Conservation (phyloP, 495 filamentous ascomycete genomes). For the Entonaema liquescens region DNA sequence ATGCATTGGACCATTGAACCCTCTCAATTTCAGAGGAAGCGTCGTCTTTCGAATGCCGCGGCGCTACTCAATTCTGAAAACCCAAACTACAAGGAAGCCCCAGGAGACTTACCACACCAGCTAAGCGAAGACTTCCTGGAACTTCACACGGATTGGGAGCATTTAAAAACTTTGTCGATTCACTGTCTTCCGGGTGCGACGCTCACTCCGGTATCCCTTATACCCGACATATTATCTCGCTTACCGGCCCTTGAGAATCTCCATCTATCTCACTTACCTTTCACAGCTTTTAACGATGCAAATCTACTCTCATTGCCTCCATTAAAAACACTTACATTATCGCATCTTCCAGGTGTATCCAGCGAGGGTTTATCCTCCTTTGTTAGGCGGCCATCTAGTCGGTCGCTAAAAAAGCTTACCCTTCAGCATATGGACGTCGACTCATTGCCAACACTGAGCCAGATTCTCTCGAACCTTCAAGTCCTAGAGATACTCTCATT, state of each 20-base stretch:
- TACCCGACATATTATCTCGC: slow-evolving; percentile 69
- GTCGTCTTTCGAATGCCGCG: slow-evolving; percentile 39
- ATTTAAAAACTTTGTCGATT: slow-evolving; percentile 77
- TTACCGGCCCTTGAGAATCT: slow-evolving; percentile 77
- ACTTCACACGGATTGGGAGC: slow-evolving; percentile 74
- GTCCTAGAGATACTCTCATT: slow-evolving; percentile 73
- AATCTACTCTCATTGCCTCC: slow-evolving; percentile 75
- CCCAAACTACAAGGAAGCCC: slow-evolving; percentile 45
- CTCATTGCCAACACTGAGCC: slow-evolving; percentile 74
- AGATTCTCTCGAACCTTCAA: slow-evolving; percentile 73
- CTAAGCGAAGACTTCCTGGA: slow-evolving; percentile 74
- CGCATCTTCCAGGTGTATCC: slow-evolving; percentile 79
- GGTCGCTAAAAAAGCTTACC: slow-evolving; percentile 66
- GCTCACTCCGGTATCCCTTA: slow-evolving; percentile 70
- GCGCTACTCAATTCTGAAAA: slow-evolving; percentile 39
- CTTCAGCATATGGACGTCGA: slow-evolving; percentile 71
- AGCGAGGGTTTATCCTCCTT: slow-evolving; percentile 79
- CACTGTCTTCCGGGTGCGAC: slow-evolving; percentile 71
- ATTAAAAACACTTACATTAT: slow-evolving; percentile 76
- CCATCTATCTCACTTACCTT: slow-evolving; percentile 76
- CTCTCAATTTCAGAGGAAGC: slow-evolving; percentile 48
- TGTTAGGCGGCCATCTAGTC: slow-evolving; percentile 65
- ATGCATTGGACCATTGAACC: slow-evolving; percentile 78
- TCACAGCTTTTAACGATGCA: slow-evolving; percentile 74
- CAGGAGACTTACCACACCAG: slow-evolving; percentile 65